Base-by-base conservation (phyloP, 306 rosid genomes). In the Pyrus bretschneideri region DNA sequence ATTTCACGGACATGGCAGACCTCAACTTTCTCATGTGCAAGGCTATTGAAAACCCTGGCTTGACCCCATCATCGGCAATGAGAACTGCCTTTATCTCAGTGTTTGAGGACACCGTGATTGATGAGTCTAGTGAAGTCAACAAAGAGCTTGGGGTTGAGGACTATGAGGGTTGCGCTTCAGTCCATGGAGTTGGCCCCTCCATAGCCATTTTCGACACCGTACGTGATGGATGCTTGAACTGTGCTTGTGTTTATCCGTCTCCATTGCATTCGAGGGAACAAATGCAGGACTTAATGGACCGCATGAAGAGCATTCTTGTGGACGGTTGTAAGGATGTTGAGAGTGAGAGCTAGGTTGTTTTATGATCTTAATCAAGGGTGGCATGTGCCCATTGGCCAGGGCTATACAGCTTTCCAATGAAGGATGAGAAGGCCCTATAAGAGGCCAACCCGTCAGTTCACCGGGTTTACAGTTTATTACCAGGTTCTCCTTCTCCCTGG, bases 1-100 rank as follows among this genome's bases (percentile, higher is more conserved):
- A 95, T 83, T 90, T 92, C 85, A 18, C 97, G 10, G 98, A 95
- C 81, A 95, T 95, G 97, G 83, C 97, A 58, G 98, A 92, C 74
- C 87, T 92, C 69, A 95, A 95, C 91, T 95, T 63, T 85, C 97
- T 90, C 79, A 92, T 95, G 98, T 74, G 86, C 84, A 92, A 87
- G 87, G 97, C 97, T 52, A 90, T 95, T 5, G 93, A 95, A 14
- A 95, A 88, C 84, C 98, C 98, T 2, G 79, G 87, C 71, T 81
- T 95, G 82, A 95, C 98, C 17, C 92, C 97, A 0, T 89, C 92
- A 0, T 84, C 97, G 0, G 86, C 97, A 3, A 75, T 90, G 83
- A 90, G 98, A 82, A 92, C 97, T 4, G 91, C 97, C 49, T 70
- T 90, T 52, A 55, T 92, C 73, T 95, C 98, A 0, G 93, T 92